Evolutionary conservation across 345 rosid genomes (phyloP), one percentile per base, ranked within the genome.

Genomic region (Populus euphratica): DNA sequence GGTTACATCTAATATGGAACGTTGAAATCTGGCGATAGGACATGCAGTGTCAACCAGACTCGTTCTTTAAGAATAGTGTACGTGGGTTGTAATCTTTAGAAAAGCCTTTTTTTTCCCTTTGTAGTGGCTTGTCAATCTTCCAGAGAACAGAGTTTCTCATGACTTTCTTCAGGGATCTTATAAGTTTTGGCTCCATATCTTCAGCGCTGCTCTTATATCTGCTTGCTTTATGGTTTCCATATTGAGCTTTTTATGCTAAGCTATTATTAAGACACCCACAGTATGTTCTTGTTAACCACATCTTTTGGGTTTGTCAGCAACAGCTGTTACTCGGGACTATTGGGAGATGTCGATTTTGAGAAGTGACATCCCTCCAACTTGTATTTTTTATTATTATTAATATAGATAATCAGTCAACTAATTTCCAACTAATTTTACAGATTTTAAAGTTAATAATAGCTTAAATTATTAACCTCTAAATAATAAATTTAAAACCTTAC

Each of bases 311-410:
- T 35, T 81, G 63, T 82, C 88, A 92, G 99, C 97, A 72, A 77
- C 85, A 43, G 88, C 74, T 66, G 87, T 92, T 71, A 88, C 91
- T 11, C 77, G 79, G 80, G 87, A 87, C 73, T 85, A 90, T 2
- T 91, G 98, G 99, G 90, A 89, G 44, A 84, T 84, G 16, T 89
- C 83, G 1, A 82, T 95, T 74, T 33, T 91, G 83, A 87, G 85
- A 65, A 92, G 92, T 54, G 87, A 93, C 72, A 80, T 79, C 12
- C 96, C 99, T 33, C 35, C 35, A 0, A 33, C 5, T 33, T 33
- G 1, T 31, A 31, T 31, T 0, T 31, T 2, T 31, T 31, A 2
- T 31, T 0, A 94, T 93, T 44, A 38, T 38, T 38, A 38, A 8
- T 1, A 38, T 38, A 1, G 1, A 6, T 38, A 27, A 1, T 27